These are phyloP conservation scores for Pichia membranifaciens DNA, from an alignment of 805 yeast genomes.

Conservation along the genomic window DNA sequence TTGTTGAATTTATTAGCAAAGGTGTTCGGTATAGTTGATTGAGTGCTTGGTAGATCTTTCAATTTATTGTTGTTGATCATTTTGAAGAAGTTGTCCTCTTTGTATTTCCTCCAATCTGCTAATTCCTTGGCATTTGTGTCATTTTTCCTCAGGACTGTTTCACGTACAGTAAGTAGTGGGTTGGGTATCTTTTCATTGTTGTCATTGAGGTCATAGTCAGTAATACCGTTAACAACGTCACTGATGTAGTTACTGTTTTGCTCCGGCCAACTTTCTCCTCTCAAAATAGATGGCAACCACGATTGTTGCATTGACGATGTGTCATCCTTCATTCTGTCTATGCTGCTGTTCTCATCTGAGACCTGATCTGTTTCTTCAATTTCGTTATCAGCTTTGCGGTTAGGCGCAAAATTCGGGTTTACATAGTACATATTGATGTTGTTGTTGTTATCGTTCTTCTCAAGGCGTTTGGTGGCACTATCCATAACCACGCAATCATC, in stretches of 20 bases:
- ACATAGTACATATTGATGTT: slow-evolving; percentile 3
- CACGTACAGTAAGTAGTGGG: slow-evolving; percentile 21
- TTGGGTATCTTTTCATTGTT: not conserved
- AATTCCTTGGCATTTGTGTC: slow-evolving; percentile 17
- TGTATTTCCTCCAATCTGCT: slow-evolving; percentile 30
- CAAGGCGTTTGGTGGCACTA: too few species aligned
- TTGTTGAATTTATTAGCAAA: slow-evolving; percentile 26
- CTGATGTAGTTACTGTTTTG: not conserved
- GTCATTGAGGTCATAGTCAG: not conserved
- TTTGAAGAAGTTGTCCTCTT: slow-evolving; percentile 18
- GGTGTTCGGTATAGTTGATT: slow-evolving; percentile 24
- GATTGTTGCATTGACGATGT: not conserved
- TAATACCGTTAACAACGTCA: not conserved
- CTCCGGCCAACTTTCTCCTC: slow-evolving; percentile 26
- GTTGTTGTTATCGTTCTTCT: slow-evolving; percentile 12
- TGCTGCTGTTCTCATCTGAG: not conserved
- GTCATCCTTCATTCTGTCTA: not conserved
- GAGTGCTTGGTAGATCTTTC: slow-evolving; percentile 17
- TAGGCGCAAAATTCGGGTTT: slow-evolving; percentile 2
- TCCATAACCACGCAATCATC: slow-evolving; percentile 17
- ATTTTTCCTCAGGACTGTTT: slow-evolving; percentile 23
- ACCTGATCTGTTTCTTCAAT: not conserved
- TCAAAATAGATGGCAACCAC: slow-evolving; percentile 27
- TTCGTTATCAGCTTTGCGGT: not conserved
- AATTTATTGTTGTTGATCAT: slow-evolving; percentile 18